Evolutionary conservation across 768 basidiomycete genomes (phyloP).

Genomic region (Porpolomopsis calyptriformis): DNA sequence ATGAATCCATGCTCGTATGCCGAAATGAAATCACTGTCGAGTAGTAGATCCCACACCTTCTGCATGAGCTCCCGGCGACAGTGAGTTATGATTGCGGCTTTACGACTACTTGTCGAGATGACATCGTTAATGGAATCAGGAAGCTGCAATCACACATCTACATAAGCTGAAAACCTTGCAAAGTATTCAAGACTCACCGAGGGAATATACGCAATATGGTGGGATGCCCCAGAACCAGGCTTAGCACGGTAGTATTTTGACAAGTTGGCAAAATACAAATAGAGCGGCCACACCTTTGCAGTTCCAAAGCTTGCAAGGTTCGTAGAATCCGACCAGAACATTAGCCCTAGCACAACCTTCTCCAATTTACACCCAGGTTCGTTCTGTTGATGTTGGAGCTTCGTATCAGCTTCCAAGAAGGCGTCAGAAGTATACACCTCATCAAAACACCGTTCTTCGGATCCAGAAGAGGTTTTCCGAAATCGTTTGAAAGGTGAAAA

Average conservation of each 20-base stretch:
- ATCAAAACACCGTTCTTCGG: conserved; percentile 13
- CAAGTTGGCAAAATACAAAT: conserved; percentile 28
- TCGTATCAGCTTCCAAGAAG: conserved; percentile 11
- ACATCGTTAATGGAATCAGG: conserved; percentile 7
- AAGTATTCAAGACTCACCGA: conserved; percentile 17
- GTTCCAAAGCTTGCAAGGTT: conserved; percentile 26
- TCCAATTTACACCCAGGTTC: conserved; percentile 13
- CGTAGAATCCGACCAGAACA: conserved; percentile 26
- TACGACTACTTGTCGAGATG: neutral
- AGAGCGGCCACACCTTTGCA: conserved; percentile 32
- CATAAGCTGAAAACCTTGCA: neutral
- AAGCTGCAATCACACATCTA: neutral
- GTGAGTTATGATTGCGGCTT: conserved; percentile 3
- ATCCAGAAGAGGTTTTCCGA: conserved; percentile 15
- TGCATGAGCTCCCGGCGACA: conserved; percentile 9
- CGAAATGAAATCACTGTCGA: conserved; percentile 1
- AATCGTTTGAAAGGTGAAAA: conserved; percentile 17
- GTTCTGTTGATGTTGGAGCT: conserved; percentile 11
- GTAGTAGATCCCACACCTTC: conserved; percentile 2
- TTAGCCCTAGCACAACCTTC: conserved; percentile 16
- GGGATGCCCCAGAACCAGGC: conserved; percentile 16
- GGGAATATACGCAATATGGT: conserved; percentile 32
- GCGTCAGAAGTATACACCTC: conserved; percentile 14
- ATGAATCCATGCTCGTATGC: conserved; percentile 7
- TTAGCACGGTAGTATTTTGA: conserved; percentile 29